These are phyloP conservation scores for Pseudogymnoascus sp. DNA, from an alignment of 2,329 filamentous ascomycete species.

Conservation along the genomic window DNA sequence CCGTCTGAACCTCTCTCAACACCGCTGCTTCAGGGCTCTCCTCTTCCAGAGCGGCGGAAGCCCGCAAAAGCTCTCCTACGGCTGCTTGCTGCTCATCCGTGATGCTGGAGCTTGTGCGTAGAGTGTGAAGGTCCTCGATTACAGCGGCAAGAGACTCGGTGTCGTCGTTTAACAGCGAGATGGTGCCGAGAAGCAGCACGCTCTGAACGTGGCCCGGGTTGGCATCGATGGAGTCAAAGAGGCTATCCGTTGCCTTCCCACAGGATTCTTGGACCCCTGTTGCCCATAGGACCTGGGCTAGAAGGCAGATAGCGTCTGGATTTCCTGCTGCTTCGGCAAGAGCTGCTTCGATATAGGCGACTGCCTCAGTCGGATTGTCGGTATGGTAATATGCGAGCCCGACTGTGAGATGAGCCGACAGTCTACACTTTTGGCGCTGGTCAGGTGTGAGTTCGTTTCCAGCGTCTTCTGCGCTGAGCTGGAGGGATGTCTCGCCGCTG, in stretches of 20 bases:
- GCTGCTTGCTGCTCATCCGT: slow-evolving; percentile 54
- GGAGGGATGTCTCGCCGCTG: slow-evolving; percentile 71
- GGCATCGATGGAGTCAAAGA: slow-evolving; percentile 72
- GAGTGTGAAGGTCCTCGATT: slow-evolving; percentile 61
- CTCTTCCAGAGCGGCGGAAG: slow-evolving; percentile 54
- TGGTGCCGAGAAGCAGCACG: slow-evolving; percentile 71
- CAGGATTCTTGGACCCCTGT: slow-evolving; percentile 68
- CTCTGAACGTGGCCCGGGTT: slow-evolving; percentile 70
- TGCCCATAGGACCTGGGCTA: slow-evolving; percentile 90
- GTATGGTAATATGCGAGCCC: slow-evolving; percentile 75
- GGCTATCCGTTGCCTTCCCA: slow-evolving; percentile 64
- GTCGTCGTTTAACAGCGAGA: slow-evolving; percentile 75
- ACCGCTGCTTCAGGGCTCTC: slow-evolving; percentile 44
- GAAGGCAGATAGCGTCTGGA: slow-evolving; percentile 76
- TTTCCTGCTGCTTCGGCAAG: slow-evolving; percentile 67
- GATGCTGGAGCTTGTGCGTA: slow-evolving; percentile 61
- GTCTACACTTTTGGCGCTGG: slow-evolving; percentile 58
- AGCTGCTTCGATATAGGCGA: slow-evolving; percentile 72
- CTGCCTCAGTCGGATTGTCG: slow-evolving; percentile 56
- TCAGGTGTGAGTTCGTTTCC: slow-evolving; percentile 57
- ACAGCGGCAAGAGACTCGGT: slow-evolving; percentile 73
- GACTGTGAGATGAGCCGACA: slow-evolving; percentile 79
- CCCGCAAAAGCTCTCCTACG: slow-evolving; percentile 67
- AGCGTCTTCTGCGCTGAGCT: slow-evolving; percentile 65
- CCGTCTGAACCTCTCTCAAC: slow-evolving; percentile 59